phyloP scores from a whole-genome alignment of 176 grass and related monocot genomes.

The Tuctoria greenei region DNA sequence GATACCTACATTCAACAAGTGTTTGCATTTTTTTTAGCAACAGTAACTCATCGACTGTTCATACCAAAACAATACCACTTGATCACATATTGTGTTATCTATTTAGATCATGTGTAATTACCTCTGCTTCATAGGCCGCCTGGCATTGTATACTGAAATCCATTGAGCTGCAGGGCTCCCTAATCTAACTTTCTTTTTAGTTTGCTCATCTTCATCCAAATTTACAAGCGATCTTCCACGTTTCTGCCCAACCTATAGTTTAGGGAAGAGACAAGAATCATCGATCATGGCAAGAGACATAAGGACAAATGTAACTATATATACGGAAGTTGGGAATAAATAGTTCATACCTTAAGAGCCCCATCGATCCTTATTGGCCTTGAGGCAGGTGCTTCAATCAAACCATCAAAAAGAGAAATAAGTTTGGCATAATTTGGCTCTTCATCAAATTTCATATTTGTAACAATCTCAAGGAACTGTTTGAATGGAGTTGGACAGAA shows the following conservation, averaged over 20 bases:
- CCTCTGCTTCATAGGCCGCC: constrained; percentile 91
- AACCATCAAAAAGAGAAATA: constrained; percentile 79
- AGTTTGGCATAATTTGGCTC: constrained; percentile 92
- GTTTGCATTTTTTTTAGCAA: constrained; percentile 17
- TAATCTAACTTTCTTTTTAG: constrained; percentile 93
- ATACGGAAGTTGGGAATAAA: constrained; percentile 5
- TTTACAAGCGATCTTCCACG: constrained; percentile 66
- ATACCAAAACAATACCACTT: constrained; percentile 8
- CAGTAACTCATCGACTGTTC: constrained; percentile 20
- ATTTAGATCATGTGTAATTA: constrained; percentile 33
- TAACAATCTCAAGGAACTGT: constrained; percentile 84
- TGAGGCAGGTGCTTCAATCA: constrained; percentile 69
- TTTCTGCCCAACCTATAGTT: constrained; percentile 90
- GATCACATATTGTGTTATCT: background rate
- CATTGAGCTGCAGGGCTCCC: constrained; percentile 79
- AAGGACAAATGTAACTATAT: constrained; percentile 35
- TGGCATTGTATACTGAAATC: constrained; percentile 96
- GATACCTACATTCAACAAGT: constrained; percentile 61
- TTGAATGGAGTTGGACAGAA: constrained; percentile 91
- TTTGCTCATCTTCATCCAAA: constrained; percentile 85
- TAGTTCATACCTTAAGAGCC: constrained; percentile 69
- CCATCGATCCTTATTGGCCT: constrained; percentile 93
- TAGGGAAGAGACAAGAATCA: background rate
- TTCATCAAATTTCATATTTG: constrained; percentile 95
- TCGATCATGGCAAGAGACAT: background rate